Evolutionary conservation across 495 filamentous ascomycete genomes (phyloP), one percentile per base, ranked within the genome.

Genomic region (Immersiella caudata): DNA sequence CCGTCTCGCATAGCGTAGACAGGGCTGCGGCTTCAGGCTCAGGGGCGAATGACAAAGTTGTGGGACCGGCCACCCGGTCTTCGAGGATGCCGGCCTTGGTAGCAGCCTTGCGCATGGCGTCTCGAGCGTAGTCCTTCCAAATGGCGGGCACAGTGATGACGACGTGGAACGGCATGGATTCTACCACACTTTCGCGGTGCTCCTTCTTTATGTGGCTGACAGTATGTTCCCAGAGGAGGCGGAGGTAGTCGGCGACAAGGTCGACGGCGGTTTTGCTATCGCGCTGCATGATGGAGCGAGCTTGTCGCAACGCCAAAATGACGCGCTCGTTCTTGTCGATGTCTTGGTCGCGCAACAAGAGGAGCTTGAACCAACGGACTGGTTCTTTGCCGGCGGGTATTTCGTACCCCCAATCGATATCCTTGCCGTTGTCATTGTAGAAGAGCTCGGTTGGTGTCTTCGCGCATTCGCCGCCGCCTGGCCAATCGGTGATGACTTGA

Each of bases 291-390:
- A n/a, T n/a, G n/a, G n/a, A n/a, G 1, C 36, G 4, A 8, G 67
- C 69, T 0, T 72, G 68, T 2, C 56, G 35, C n/a, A n/a, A n/a
- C n/a, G n/a, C n/a, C n/a, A n/a, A n/a, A n/a, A n/a, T n/a, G 29
- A 4, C 29, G 8, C 29, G 29, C 29, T 4, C 8, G 29, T 33
- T 33, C 0, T 27, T 33, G 0, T 66, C 61, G 0, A 78, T 33
- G 25, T 76, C 77, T 6, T 75, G 20, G 0, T 71, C 57, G 1
- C 77, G 65, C 7, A 78, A 14, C 4, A 79, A 62, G 1, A 78
- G 65, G 0, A 79, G 65, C 70, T 79, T 79, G 60, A 78, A 76
- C 76, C 76, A 78, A 27, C 63, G 57, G 5, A 74, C 18, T 3
- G 71, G 67, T 18, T 76, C 65, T 0, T 26, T 50, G 9, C 71